Evolutionary conservation across 106 monocot genomes (phyloP), one percentile per base, ranked within the genome.

Genomic region (Platanthera zijinensis): DNA sequence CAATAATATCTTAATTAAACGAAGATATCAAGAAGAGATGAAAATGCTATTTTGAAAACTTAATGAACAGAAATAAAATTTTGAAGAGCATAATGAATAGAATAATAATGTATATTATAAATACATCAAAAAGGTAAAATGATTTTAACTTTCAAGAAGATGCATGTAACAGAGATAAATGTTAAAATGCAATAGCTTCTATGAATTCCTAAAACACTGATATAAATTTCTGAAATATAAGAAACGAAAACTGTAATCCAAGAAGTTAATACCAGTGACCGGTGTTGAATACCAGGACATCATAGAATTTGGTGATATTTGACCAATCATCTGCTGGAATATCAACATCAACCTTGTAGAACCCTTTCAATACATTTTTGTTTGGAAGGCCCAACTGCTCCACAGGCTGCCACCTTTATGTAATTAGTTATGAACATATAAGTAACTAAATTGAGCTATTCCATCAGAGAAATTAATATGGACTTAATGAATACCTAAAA

Each of bases 321-420:
- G 61, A 77, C 97, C 97, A 97, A 49, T 97, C 97, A 83, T 89
- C 84, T 52, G 97, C 93, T 54, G 97, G 91, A 83, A 87, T 74
- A 85, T 97, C 97, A 71, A 91, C 89, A 80, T 97, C 91, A 28
- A 97, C 93, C 82, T 57, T 91, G 72, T 89, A 87, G 59, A 85
- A 78, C 57, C 93, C 93, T 72, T 94, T 85, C 59, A 87, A 64
- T 83, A 73, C 82, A 77, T 84, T 77, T 62, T 84, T 78, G n/a
- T 71, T 56, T 8, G 49, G 47, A 30, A 74, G 8, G 50, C 7
- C 52, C 52, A 72, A 82, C 64, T 84, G 47, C 57, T 94, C 87
- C 48, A 69, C 53, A 78, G 93, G 89, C 77, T 91, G 89, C 97
- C 94, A 97, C 89, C 97, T 97, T 93, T 72, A 82, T 59, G 80